Evolutionary conservation across 805 yeast genomes (phyloP).

Genomic region (Candida pseudofarinosa): DNA sequence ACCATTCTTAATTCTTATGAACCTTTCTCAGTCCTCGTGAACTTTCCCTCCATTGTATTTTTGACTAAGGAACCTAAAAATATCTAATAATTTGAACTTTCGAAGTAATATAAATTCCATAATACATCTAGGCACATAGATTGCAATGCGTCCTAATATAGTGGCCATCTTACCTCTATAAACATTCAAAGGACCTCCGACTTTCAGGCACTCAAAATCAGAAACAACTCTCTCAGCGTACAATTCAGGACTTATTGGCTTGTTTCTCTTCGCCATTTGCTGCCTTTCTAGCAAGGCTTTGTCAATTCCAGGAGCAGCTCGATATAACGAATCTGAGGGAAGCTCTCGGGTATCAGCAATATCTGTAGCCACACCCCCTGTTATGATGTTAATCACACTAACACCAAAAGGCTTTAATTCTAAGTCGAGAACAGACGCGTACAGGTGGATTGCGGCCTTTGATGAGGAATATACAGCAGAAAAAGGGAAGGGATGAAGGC

Average conservation of each 20-base stretch:
- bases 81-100: conserved; percentile 28
- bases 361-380: conserved; percentile 73
- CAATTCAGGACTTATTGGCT: conserved; percentile 55
- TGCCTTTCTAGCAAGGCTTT: conserved; percentile 49
- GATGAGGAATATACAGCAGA: conserved; percentile 61
- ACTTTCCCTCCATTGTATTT: conserved; percentile 14
- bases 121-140: conserved; percentile 45
- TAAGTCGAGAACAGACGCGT: conserved; percentile 55
- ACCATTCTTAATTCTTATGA: background rate
- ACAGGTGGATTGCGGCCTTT: conserved; percentile 75
- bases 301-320: conserved; percentile 43
- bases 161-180: conserved; percentile 53
- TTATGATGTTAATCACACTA: conserved; percentile 60
- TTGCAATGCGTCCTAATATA: conserved; percentile 28
- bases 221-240: conserved; percentile 55
- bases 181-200: conserved; percentile 42
- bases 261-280: conserved; percentile 53
- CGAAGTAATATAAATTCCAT: conserved; percentile 37
- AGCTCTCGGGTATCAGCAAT: conserved; percentile 64
- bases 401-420: conserved; percentile 74
- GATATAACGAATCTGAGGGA: conserved; percentile 52
- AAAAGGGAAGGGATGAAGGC: conserved; percentile 65
- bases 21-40: background rate
- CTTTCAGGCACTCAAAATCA: conserved; percentile 39
- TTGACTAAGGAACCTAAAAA: conserved; percentile 19